These are phyloP conservation scores for Kazachstania sp. DNA, from an alignment of 1,139 yeast species.

Conservation along the genomic window DNA sequence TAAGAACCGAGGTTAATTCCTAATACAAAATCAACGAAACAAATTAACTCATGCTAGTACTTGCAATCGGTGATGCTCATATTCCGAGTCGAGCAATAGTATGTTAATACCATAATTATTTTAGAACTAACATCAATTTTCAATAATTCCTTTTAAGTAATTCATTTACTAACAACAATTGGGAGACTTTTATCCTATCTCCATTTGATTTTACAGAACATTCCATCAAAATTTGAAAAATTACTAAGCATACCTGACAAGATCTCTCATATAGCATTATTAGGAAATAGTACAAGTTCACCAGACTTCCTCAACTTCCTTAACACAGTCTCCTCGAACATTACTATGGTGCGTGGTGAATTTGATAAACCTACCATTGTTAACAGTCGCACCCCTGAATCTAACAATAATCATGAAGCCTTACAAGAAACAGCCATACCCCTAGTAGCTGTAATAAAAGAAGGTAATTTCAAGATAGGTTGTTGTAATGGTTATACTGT, in stretches of 20 bases:
- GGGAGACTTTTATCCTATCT: background rate
- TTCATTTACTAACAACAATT: background rate
- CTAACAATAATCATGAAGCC: constrained; percentile 24
- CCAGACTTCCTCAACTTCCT: constrained; percentile 56
- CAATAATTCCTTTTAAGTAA: background rate
- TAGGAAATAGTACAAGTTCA: constrained; percentile 79
- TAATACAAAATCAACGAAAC: too few species aligned
- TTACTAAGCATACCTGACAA: constrained; percentile 65
- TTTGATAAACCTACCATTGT: constrained; percentile 49
- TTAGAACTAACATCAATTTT: background rate
- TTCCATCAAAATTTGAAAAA: constrained; percentile 52
- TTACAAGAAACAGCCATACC: constrained; percentile 49
- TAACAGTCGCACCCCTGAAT: constrained; percentile 35
- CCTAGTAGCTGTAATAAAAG: constrained; percentile 52
- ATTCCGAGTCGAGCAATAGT: constrained; percentile 79
- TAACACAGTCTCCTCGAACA: constrained; percentile 58
- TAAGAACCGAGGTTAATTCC: too few species aligned
- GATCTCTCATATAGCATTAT: constrained; percentile 73
- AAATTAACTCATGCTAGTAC: constrained; percentile 51
- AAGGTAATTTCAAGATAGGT: constrained; percentile 72
- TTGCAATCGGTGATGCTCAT: constrained; percentile 83
- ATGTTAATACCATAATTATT: constrained; percentile 12
- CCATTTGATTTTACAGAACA: constrained; percentile 27
- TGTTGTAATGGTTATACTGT: constrained; percentile 77
- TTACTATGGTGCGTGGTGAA: constrained; percentile 77